Conservation (phyloP, 2,329 filamentous ascomycete species). For the Tolypocladium amazonense region DNA sequence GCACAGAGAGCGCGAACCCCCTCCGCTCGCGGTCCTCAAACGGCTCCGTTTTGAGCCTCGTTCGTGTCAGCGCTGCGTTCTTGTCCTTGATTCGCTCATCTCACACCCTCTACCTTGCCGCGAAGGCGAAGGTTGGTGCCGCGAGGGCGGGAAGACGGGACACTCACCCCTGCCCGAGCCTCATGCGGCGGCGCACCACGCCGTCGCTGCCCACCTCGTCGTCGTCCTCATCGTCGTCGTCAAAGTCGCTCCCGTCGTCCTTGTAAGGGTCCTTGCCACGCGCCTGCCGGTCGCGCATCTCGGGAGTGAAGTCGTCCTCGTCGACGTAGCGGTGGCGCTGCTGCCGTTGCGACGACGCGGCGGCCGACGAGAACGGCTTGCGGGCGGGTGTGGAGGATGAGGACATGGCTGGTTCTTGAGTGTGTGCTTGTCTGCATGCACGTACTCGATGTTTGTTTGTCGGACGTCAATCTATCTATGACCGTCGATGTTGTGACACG, state of each 20-base stretch:
- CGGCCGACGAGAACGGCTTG: background rate
- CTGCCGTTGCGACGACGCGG: background rate
- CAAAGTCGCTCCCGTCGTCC: constrained; percentile 11
- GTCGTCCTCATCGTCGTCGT: constrained; percentile 15
- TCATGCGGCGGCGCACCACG: background rate
- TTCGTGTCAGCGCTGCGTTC: background rate
- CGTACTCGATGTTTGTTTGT: background rate
- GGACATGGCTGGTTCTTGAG: background rate
- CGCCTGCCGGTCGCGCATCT: constrained; percentile 48
- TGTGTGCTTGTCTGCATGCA: background rate
- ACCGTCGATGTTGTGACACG: background rate
- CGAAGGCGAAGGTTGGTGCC: background rate
- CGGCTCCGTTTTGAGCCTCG: constrained; percentile 21
- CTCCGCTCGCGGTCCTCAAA: constrained; percentile 32
- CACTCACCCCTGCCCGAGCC: background rate
- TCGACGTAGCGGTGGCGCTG: background rate
- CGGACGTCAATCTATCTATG: background rate
- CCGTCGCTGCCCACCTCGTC: constrained; percentile 3
- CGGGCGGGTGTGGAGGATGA: background rate
- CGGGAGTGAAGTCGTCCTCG: constrained; percentile 27
- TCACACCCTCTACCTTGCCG: background rate
- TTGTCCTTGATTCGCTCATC: background rate
- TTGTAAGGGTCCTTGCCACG: constrained; percentile 46
- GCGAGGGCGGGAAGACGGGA: background rate
- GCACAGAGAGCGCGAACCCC: constrained; percentile 39